Percentiles rank a stretch among this genome's conserved stretches.
These are phyloP conservation scores for Nannochloropsis salina DNA, from an alignment of 108 stramenopile species.

Conservation along the genomic window DNA sequence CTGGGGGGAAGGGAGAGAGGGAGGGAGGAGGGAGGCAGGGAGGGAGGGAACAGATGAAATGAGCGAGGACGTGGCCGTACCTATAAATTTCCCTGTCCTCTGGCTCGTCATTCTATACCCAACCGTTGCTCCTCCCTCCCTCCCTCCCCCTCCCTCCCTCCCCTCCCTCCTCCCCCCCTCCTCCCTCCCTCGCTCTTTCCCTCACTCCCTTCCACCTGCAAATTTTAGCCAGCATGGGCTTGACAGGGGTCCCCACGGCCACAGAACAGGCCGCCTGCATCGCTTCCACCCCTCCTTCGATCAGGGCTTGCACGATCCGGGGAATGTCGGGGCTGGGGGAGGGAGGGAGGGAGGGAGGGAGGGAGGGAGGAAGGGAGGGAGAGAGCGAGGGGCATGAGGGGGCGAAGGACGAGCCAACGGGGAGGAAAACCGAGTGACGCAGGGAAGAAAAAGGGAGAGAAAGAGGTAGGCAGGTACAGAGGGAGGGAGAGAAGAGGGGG, in stretches of 20 bases:
- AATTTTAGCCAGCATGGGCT: conserved; percentile 15
- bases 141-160: not conserved
- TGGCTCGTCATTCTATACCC: not conserved
- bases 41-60: not conserved
- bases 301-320: not conserved
- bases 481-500: not conserved
- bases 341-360: not conserved
- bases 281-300: not conserved
- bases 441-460: not conserved
- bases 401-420: not conserved
- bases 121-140: not conserved
- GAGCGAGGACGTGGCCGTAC: too few relatives aligned
- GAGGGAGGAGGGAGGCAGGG: not conserved
- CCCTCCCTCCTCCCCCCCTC: not conserved
- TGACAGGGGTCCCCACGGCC: not conserved
- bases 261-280: not conserved
- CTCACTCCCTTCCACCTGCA: not conserved
- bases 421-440: not conserved
- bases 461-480: not conserved
- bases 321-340: not conserved
- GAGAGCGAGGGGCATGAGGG: not conserved
- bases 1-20: not conserved
- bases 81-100: not conserved
- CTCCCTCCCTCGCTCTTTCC: not conserved
- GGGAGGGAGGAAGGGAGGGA: not conserved